phyloP scores from a whole-genome alignment of 2,329 filamentous ascomycete species.

The Claviceps pazoutovae region DNA sequence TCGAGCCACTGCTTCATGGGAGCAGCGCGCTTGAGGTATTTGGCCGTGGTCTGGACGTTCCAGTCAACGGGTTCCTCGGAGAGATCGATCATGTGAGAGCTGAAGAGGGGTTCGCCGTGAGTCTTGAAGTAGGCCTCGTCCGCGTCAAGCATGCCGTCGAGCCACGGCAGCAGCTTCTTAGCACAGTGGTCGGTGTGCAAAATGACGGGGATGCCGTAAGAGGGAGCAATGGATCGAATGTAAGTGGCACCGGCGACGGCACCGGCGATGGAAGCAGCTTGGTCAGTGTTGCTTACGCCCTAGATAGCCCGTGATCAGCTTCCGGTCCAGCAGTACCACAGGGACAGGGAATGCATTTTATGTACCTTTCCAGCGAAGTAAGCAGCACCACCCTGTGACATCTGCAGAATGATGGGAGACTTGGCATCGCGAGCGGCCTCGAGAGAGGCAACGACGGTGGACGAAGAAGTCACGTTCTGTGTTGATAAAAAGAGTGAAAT shows the following conservation, averaged over 20 bases:
- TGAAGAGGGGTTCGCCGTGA: constrained; percentile 85
- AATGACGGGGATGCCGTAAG: constrained; percentile 81
- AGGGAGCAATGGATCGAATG: constrained; percentile 74
- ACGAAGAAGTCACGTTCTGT: constrained; percentile 81
- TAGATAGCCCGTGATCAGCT: constrained; percentile 5
- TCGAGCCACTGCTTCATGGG: constrained; percentile 99
- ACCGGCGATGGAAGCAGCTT: constrained; percentile 79
- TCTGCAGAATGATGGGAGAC: constrained; percentile 83
- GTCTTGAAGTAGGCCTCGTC: constrained; percentile 94
- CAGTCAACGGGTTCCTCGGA: constrained; percentile 81
- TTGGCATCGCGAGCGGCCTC: constrained; percentile 91
- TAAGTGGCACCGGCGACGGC: constrained; percentile 83
- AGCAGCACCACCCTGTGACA: constrained; percentile 84
- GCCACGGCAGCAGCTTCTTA: constrained; percentile 97
- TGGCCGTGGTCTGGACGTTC: constrained; percentile 85
- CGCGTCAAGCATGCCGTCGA: constrained; percentile 88
- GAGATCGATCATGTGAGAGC: constrained; percentile 96
- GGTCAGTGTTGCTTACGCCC: constrained; percentile 68
- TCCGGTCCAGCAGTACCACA: background rate
- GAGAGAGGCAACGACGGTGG: constrained; percentile 61
- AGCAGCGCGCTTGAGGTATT: constrained; percentile 85
- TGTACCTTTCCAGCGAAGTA: constrained; percentile 77
- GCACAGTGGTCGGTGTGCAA: constrained; percentile 98
- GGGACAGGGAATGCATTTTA: background rate
- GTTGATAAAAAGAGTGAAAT: too few species aligned